A percentile compares a stretch with the other conserved stretches of the same genome.
These are phyloP conservation scores for Barnettozyma salicaria DNA, from an alignment of 805 yeast genomes.

Conservation along the genomic window DNA sequence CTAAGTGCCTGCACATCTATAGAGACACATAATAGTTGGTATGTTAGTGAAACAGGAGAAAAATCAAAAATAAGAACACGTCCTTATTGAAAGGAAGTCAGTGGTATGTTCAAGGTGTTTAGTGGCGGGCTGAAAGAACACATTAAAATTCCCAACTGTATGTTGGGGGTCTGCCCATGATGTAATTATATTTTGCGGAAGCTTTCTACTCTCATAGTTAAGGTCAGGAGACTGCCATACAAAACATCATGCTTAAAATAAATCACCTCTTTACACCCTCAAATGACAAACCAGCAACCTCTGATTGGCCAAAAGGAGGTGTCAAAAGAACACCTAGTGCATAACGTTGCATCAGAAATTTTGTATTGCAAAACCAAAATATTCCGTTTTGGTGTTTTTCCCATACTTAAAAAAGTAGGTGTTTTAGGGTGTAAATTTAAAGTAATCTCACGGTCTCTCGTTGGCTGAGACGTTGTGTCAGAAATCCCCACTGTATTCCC, in stretches of 20 bases:
- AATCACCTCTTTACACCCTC: conserved; percentile 6
- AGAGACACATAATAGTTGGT: too few relatives aligned
- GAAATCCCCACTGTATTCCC: neutral
- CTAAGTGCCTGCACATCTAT: too few relatives aligned
- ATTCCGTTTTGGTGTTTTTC: too few relatives aligned
- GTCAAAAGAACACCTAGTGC: conserved; percentile 2
- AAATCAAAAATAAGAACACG: too few relatives aligned
- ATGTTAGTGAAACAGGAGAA: too few relatives aligned
- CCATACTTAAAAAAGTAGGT: conserved; percentile 10
- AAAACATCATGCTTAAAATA: neutral
- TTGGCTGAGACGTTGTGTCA: conserved; percentile 7
- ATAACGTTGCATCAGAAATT: neutral
- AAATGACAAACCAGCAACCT: conserved; percentile 10
- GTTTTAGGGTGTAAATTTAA: conserved; percentile 12
- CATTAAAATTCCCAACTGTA: too few relatives aligned
- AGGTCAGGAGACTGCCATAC: conserved; percentile 2
- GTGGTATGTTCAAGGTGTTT: too few relatives aligned
- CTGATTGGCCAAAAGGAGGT: conserved; percentile 7
- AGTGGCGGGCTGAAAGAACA: too few relatives aligned
- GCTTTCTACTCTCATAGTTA: too few relatives aligned
- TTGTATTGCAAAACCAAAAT: neutral
- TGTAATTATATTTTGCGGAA: too few relatives aligned
- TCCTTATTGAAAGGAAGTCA: too few relatives aligned
- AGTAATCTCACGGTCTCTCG: conserved; percentile 6
- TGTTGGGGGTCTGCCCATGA: too few relatives aligned